These are phyloP conservation scores for Diaporthe longicolla DNA, from an alignment of 2,329 filamentous ascomycete genomes.

Conservation along the genomic window DNA sequence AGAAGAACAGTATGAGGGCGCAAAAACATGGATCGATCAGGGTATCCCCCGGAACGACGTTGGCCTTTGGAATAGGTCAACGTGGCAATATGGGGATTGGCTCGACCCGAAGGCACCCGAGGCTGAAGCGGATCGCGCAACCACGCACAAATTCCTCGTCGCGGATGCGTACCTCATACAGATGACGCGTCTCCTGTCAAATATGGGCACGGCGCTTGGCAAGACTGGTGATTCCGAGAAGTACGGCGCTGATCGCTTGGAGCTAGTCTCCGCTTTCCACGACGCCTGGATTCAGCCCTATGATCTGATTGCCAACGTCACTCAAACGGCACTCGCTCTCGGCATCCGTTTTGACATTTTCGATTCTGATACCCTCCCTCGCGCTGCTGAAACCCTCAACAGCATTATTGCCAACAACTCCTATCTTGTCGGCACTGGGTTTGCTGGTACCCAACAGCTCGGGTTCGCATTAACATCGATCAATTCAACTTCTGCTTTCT, in stretches of 20 bases:
- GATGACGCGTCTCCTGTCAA: constrained; percentile 24
- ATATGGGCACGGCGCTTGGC: constrained; percentile 8
- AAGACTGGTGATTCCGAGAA: not conserved
- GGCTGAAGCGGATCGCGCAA: not conserved
- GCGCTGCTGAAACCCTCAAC: constrained; percentile 17
- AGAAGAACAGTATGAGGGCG: constrained; percentile 46
- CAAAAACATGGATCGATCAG: constrained; percentile 49
- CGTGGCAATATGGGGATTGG: constrained; percentile 51
- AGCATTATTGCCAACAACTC: constrained; percentile 16
- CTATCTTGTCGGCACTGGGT: constrained; percentile 44
- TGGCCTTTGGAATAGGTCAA: constrained; percentile 48
- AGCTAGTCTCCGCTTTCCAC: constrained; percentile 4
- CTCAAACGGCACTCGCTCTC: constrained; percentile 15
- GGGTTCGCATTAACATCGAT: constrained; percentile 42
- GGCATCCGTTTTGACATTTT: constrained; percentile 24
- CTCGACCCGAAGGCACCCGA: constrained; percentile 50
- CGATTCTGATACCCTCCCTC: constrained; percentile 3
- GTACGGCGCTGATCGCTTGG: not conserved
- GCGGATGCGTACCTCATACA: constrained; percentile 27
- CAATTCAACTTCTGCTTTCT: constrained; percentile 17
- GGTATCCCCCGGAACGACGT: constrained; percentile 47
- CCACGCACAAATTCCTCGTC: constrained; percentile 17
- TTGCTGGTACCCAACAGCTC: constrained; percentile 45
- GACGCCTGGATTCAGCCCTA: constrained; percentile 21
- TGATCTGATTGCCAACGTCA: constrained; percentile 21